Conservation (phyloP, 2,329 filamentous ascomycete species). For the Exophiala aquamarina region DNA sequence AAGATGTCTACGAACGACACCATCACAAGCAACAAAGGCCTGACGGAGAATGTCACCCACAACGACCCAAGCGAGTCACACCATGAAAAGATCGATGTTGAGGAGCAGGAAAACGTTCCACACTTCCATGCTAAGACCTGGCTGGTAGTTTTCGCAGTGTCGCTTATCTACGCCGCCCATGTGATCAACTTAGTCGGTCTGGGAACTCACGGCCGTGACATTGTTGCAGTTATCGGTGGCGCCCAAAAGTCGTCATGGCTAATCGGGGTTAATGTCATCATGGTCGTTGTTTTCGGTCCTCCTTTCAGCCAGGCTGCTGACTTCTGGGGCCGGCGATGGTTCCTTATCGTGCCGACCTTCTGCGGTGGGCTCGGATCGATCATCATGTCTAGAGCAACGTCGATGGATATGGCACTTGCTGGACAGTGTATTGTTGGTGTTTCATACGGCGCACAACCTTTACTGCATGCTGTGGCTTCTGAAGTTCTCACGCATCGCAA, state of each 20-base stretch:
- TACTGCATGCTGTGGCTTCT: conserved; percentile 13
- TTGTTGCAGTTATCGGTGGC: conserved; percentile 12
- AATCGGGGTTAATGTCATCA: conserved; percentile 11
- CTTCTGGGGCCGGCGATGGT: conserved; percentile 13
- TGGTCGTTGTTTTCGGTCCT: conserved; percentile 12
- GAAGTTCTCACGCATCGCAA: conserved; percentile 12
- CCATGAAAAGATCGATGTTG: too few relatives aligned
- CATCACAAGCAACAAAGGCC: too few relatives aligned
- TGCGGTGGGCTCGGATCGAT: conserved; percentile 9
- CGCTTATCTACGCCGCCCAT: background rate
- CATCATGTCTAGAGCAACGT: conserved; percentile 9
- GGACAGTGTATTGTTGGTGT: conserved; percentile 7
- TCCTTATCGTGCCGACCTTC: conserved; percentile 4
- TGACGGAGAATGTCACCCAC: too few relatives aligned
- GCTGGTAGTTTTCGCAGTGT: conserved; percentile 1
- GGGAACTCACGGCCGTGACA: background rate
- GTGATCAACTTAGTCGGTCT: conserved; percentile 2
- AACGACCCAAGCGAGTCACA: too few relatives aligned
- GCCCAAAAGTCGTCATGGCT: conserved; percentile 9
- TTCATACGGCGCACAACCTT: conserved; percentile 8
- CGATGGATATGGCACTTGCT: conserved; percentile 9
- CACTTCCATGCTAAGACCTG: background rate
- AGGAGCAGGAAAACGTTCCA: background rate
- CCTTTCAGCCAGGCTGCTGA: conserved; percentile 14
- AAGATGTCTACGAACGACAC: too few relatives aligned